These are phyloP conservation scores for Batkoa obscura DNA, from an alignment of 371 early-diverging fungal species.

Conservation along the genomic window DNA sequence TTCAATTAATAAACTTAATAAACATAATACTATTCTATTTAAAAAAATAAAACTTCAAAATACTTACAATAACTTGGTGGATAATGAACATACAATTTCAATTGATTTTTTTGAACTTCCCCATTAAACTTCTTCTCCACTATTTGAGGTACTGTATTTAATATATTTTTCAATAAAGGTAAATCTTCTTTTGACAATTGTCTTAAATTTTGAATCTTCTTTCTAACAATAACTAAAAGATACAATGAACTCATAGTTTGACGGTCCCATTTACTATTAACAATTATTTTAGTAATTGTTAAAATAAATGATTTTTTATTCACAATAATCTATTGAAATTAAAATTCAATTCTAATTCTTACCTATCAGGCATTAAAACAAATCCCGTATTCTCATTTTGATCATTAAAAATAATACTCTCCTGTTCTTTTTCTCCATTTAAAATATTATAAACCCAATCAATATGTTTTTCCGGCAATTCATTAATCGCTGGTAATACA, in stretches of 20 bases:
- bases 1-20: too few relatives aligned
- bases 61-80: constrained; percentile 60
- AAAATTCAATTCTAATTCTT: background rate
- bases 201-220: constrained; percentile 36
- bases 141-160: constrained; percentile 18
- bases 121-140: constrained; percentile 25
- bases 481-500: background rate
- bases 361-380: constrained; percentile 3
- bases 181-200: constrained; percentile 34
- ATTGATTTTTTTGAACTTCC: constrained; percentile 19
- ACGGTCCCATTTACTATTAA: constrained; percentile 4
- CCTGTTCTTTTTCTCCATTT: background rate
- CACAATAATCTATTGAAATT: too few relatives aligned
- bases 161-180: constrained; percentile 37
- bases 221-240: constrained; percentile 1
- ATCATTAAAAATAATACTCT: background rate
- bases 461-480: background rate
- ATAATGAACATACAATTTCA: constrained; percentile 64
- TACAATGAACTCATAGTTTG: background rate
- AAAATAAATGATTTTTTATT: too few relatives aligned
- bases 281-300: background rate
- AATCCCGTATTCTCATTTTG: background rate
- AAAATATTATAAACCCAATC: constrained; percentile 5
- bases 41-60: background rate
- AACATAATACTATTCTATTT: background rate